A percentile compares a stretch with the other conserved stretches of the same genome.
phyloP scores from a whole-genome alignment of 768 basidiomycete species.

The Cyclocybe cylindracea region DNA sequence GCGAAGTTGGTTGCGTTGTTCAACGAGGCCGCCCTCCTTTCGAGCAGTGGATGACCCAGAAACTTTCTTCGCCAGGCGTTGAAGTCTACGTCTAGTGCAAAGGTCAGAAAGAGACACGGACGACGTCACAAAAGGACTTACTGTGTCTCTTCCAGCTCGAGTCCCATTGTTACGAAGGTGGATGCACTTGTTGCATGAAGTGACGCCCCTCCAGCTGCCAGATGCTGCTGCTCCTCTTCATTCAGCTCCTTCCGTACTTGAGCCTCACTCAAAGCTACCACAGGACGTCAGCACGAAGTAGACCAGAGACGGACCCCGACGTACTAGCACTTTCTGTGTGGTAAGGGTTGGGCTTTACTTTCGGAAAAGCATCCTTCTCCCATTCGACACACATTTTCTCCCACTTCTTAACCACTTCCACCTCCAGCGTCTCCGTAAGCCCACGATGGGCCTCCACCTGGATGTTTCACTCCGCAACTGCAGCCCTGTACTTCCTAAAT shows the following conservation, averaged over 20 bases:
- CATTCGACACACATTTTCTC: slow-evolving; percentile 8
- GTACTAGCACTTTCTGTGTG: slow-evolving; percentile 1
- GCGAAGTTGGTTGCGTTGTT: slow-evolving; percentile 10
- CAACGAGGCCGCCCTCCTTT: slow-evolving; percentile 3
- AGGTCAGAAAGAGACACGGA: no score
- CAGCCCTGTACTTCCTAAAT: slow-evolving; percentile 4
- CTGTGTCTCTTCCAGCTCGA: slow-evolving; percentile 14
- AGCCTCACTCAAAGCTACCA: slow-evolving; percentile 7
- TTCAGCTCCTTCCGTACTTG: slow-evolving; percentile 4
- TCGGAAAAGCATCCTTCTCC: slow-evolving; percentile 10
- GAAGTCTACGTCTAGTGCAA: slow-evolving; percentile 5
- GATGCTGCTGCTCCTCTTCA: slow-evolving; percentile 1
- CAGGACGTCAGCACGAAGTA: background rate
- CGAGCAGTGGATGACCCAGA: background rate
- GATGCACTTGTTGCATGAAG: slow-evolving; percentile 7
- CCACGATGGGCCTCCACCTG: slow-evolving; percentile 12
- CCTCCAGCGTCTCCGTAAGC: background rate
- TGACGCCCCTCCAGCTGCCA: background rate
- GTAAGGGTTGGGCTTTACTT: slow-evolving; percentile 11
- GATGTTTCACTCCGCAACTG: slow-evolving; percentile 9
- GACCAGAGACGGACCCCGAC: background rate
- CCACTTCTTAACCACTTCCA: slow-evolving; percentile 1
- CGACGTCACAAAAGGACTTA: background rate
- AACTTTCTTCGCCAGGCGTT: slow-evolving; percentile 4
- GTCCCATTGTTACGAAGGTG: slow-evolving; percentile 6